These are phyloP conservation scores for Miscanthus lutarioriparius DNA, from an alignment of 176 grass and related monocot genomes.

Conservation along the genomic window DNA sequence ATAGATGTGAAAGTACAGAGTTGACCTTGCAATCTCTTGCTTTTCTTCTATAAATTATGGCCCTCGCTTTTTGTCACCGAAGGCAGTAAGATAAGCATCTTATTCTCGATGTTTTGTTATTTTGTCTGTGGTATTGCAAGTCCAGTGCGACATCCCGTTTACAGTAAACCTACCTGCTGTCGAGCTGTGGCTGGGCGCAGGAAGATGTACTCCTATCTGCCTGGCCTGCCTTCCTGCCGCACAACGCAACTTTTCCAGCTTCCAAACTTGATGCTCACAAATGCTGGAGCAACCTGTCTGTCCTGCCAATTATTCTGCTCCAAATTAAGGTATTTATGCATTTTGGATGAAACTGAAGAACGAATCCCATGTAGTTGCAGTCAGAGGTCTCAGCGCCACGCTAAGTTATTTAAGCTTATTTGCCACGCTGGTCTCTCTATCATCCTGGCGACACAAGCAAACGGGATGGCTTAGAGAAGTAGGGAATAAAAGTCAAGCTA, in stretches of 20 bases:
- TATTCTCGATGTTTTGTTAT: neutral
- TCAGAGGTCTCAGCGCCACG: neutral
- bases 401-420: neutral
- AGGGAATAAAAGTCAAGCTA: constrained; percentile 8
- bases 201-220: neutral
- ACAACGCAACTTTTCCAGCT: neutral
- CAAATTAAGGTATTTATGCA: neutral
- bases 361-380: neutral
- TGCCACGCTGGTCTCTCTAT: neutral
- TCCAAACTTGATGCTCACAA: constrained; percentile 21
- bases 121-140: neutral
- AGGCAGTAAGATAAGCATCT: constrained; percentile 1
- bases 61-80: neutral
- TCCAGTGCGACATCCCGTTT: neutral
- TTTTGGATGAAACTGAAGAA: neutral
- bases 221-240: neutral
- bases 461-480: neutral
- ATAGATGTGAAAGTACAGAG: neutral
- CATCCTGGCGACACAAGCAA: constrained; percentile 17
- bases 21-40: neutral
- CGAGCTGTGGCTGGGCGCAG: neutral
- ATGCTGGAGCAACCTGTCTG: neutral
- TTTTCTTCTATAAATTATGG: neutral
- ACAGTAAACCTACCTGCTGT: neutral
- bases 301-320: constrained; percentile 6